phyloP scores from a whole-genome alignment of 2,329 filamentous ascomycete genomes.

The Trichoderma harzianum region DNA sequence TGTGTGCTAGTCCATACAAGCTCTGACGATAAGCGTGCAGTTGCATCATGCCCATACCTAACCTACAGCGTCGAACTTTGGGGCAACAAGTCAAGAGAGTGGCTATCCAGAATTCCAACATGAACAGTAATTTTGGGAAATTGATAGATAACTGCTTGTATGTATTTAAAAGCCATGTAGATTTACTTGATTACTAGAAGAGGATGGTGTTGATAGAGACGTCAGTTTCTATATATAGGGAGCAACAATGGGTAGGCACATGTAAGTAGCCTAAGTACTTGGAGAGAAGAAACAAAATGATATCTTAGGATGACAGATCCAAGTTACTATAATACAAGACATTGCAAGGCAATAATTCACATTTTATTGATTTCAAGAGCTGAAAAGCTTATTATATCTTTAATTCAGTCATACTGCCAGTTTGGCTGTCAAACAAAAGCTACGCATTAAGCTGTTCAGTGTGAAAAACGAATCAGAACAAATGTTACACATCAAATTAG shows the following conservation, averaged over 20 bases:
- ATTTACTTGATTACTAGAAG: not conserved
- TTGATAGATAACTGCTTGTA: not conserved
- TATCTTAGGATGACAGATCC: rapidly evolving
- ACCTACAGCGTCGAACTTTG: not conserved
- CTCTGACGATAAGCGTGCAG: not conserved
- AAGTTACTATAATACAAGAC: not conserved
- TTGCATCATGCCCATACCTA: not conserved
- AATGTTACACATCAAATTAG: not conserved
- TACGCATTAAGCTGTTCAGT: no score
- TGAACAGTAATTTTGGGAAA: not conserved
- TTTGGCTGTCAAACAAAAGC: not conserved
- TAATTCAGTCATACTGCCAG: not conserved
- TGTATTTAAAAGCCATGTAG: not conserved
- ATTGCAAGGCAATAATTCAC: not conserved
- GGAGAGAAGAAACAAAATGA: not conserved
- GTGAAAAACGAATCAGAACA: not conserved
- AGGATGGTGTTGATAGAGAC: no score
- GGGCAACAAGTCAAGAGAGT: not conserved
- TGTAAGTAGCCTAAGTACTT: no score
- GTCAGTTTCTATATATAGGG: not conserved
- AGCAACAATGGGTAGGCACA: no score
- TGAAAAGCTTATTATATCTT: not conserved
- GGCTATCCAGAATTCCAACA: not conserved
- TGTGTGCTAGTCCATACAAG: not conserved
- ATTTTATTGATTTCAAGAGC: not conserved